A percentile compares a stretch with the other conserved stretches of the same genome.
Conservation (phyloP, 1,284 basidiomycete genomes). For the Cryptococcus sp. region DNA sequence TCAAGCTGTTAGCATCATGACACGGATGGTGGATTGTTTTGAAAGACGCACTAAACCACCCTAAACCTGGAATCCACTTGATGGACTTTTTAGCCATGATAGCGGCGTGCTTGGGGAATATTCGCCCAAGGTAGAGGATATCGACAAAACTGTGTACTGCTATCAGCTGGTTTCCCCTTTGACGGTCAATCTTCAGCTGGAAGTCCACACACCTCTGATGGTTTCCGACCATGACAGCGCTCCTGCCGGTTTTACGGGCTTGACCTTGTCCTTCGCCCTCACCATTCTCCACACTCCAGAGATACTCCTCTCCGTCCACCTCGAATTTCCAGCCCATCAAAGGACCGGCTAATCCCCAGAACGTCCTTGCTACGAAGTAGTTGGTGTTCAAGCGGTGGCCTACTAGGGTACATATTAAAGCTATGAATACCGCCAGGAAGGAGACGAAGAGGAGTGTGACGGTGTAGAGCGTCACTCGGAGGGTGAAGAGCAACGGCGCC, state of each 20-base stretch:
- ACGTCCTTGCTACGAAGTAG: slow-evolving; percentile 78
- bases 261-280: slow-evolving; percentile 46
- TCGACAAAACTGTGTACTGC: slow-evolving; percentile 68
- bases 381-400: slow-evolving; percentile 81
- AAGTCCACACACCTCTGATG: slow-evolving; percentile 69
- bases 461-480: slow-evolving; percentile 71
- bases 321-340: slow-evolving; percentile 71
- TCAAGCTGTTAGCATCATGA: too few relatives aligned
- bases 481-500: slow-evolving; percentile 56
- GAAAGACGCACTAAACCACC: slow-evolving; percentile 68
- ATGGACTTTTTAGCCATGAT: slow-evolving; percentile 96
- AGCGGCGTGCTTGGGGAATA: slow-evolving; percentile 79
- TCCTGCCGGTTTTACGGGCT: slow-evolving; percentile 44
- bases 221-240: slow-evolving; percentile 76
- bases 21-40: neutral
- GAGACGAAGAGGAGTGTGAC: slow-evolving; percentile 72
- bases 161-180: slow-evolving; percentile 1
- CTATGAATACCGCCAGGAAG: slow-evolving; percentile 71
- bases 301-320: slow-evolving; percentile 82
- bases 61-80: slow-evolving; percentile 78
- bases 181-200: neutral
- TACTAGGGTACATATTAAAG: slow-evolving; percentile 66
- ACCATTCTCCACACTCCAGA: slow-evolving; percentile 59
- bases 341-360: slow-evolving; percentile 73
- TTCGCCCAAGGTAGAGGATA: slow-evolving; percentile 78